Conservation (phyloP, 2,329 filamentous ascomycete genomes). For the Thielaviopsis punctulata region DNA sequence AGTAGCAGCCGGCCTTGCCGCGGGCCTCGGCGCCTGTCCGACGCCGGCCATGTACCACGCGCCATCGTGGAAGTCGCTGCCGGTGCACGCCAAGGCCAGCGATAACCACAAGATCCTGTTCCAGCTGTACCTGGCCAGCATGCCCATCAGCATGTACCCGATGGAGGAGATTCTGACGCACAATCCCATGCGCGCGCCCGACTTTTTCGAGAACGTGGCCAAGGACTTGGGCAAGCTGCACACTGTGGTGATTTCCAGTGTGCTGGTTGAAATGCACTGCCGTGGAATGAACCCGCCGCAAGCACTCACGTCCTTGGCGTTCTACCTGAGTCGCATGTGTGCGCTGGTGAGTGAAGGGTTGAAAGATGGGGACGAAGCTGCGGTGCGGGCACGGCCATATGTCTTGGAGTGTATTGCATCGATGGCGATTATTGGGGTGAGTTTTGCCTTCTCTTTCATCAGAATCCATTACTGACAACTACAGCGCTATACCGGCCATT, state of each 20-base stretch:
- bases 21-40: not conserved
- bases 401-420: conserved; percentile 11
- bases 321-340: conserved; percentile 11
- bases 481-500: conserved; percentile 10
- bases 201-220: conserved; percentile 10
- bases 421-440: conserved; percentile 11
- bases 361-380: conserved; percentile 9
- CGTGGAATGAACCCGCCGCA: conserved; percentile 8
- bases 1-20: not conserved
- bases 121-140: conserved; percentile 8
- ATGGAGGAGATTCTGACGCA: conserved; percentile 9
- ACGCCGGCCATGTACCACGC: conserved; percentile 8
- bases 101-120: conserved; percentile 10
- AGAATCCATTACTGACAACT: not conserved
- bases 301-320: conserved; percentile 8
- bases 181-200: conserved; percentile 9
- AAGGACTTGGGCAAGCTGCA: conserved; percentile 11
- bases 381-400: conserved; percentile 8
- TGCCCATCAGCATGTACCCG: conserved; percentile 11
- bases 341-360: conserved; percentile 10
- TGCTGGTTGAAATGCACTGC: conserved; percentile 11
- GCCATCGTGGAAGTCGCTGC: conserved; percentile 3
- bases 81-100: conserved; percentile 4
- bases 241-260: conserved; percentile 10
- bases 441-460: not conserved